These are phyloP conservation scores for Teratosphaeria viscida DNA, from an alignment of 2,329 filamentous ascomycete species.

Conservation along the genomic window DNA sequence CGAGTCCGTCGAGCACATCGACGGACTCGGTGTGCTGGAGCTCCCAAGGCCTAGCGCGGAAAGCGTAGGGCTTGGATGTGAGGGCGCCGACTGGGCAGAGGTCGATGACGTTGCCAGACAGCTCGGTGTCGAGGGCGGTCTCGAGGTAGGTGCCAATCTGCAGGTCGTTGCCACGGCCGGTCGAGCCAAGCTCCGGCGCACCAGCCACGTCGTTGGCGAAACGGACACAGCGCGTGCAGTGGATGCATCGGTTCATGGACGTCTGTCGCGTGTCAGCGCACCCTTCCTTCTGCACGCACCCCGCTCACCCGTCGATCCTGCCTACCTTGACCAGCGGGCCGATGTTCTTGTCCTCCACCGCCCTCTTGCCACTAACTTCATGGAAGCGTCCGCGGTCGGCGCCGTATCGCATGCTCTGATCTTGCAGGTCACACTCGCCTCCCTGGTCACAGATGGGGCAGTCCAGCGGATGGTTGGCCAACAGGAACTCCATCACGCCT, in stretches of 20 bases:
- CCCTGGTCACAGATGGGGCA: conserved; percentile 98
- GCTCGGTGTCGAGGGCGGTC: conserved; percentile 81
- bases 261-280: conserved; percentile 43
- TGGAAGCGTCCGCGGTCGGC: conserved; percentile 94
- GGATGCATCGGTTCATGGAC: conserved; percentile 99
- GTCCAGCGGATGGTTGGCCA: conserved; percentile 92
- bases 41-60: conserved; percentile 94
- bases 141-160: conserved; percentile 98
- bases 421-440: conserved; percentile 97
- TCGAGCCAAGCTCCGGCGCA: conserved; percentile 87
- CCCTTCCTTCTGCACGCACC: background rate
- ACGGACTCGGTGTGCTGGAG: conserved; percentile 92
- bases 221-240: conserved; percentile 94
- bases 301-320: background rate
- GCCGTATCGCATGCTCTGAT: conserved; percentile 98
- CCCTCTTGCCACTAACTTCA: conserved; percentile 89
- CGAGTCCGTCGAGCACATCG: conserved; percentile 84
- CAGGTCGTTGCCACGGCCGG: conserved; percentile 90
- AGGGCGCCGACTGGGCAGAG: conserved; percentile 95
- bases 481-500: conserved; percentile 96
- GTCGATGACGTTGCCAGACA: conserved; percentile 96
- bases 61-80: conserved; percentile 94
- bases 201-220: conserved; percentile 97
- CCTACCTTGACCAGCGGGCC: conserved; percentile 77
- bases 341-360: conserved; percentile 98